These are phyloP conservation scores for Dovyalis caffra DNA, from an alignment of 345 rosid species.

Conservation along the genomic window DNA sequence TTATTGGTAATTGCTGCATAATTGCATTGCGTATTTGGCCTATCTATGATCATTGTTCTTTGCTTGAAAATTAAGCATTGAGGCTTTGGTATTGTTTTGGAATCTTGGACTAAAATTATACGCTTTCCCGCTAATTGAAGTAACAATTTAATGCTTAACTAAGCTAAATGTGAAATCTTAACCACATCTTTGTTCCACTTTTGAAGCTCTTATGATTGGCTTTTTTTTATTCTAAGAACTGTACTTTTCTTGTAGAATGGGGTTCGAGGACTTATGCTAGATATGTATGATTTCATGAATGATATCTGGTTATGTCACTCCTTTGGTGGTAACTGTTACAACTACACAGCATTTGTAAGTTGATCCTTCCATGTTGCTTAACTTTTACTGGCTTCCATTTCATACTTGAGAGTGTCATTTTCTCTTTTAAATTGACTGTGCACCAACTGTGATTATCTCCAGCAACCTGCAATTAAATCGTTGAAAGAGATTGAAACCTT, in stretches of 20 bases:
- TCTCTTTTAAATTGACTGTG: background rate
- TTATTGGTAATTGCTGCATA: background rate
- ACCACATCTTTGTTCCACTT: background rate
- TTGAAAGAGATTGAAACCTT: slow-evolving; percentile 70
- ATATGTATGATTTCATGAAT: slow-evolving; percentile 75
- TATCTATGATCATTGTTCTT: background rate
- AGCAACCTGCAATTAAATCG: slow-evolving; percentile 85
- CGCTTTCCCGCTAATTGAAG: background rate
- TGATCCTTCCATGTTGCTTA: slow-evolving; percentile 5
- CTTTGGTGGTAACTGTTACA: slow-evolving; percentile 58
- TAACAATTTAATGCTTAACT: background rate
- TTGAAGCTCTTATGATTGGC: background rate
- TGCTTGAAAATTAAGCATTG: slow-evolving; percentile 16
- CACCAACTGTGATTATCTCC: background rate
- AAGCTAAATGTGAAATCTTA: background rate
- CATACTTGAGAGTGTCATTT: background rate
- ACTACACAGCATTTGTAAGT: slow-evolving; percentile 86
- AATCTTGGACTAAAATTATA: background rate
- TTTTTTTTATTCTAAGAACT: slow-evolving; percentile 3
- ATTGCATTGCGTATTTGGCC: background rate
- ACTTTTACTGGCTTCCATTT: background rate
- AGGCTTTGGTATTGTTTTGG: background rate
- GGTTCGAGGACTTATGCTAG: slow-evolving; percentile 90
- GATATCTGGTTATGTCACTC: slow-evolving; percentile 96
- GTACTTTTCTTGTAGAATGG: slow-evolving; percentile 63